Percentiles rank a stretch among this genome's conserved stretches.
Conservation (phyloP, 352 stramenopile species). For the Halophytophthora batemanensis region DNA sequence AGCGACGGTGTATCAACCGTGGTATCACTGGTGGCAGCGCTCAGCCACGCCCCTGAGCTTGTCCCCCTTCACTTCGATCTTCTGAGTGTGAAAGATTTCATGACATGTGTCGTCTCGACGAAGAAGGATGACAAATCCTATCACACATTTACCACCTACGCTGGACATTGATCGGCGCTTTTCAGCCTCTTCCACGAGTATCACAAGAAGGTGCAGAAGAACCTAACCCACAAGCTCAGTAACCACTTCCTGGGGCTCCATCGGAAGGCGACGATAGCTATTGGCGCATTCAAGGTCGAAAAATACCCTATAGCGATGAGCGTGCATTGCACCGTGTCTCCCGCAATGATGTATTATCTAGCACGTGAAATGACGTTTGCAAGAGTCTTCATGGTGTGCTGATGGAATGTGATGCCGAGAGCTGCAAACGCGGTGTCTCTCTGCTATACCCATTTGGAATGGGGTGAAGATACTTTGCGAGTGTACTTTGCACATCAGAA, state of each 20-base stretch:
- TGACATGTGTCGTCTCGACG: slow-evolving; percentile 13
- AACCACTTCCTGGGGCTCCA: slow-evolving; percentile 11
- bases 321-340: slow-evolving; percentile 5
- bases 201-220: neutral
- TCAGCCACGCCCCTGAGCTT: too few species aligned
- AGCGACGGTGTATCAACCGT: too few species aligned
- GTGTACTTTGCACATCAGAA: slow-evolving; percentile 40
- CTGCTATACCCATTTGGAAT: slow-evolving; percentile 23
- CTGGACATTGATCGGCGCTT: slow-evolving; percentile 10
- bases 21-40: too few species aligned
- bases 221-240: neutral
- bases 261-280: slow-evolving; percentile 1
- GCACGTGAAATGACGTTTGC: slow-evolving; percentile 17
- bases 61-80: too few species aligned
- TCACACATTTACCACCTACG: slow-evolving; percentile 13
- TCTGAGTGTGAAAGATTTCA: too few species aligned
- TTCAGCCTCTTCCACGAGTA: slow-evolving; percentile 15
- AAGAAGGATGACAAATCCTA: slow-evolving; percentile 7
- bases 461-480: slow-evolving; percentile 23
- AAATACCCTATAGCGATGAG: slow-evolving; percentile 14
- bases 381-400: slow-evolving; percentile 16
- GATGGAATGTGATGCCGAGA: slow-evolving; percentile 24
- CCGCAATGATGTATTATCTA: slow-evolving; percentile 5
- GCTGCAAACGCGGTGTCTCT: slow-evolving; percentile 12
- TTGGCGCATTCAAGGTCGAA: slow-evolving; percentile 6